Evolutionary conservation across 192 early-diverging fungal species (phyloP).

Genomic region (Polychytrium aggregatum): DNA sequence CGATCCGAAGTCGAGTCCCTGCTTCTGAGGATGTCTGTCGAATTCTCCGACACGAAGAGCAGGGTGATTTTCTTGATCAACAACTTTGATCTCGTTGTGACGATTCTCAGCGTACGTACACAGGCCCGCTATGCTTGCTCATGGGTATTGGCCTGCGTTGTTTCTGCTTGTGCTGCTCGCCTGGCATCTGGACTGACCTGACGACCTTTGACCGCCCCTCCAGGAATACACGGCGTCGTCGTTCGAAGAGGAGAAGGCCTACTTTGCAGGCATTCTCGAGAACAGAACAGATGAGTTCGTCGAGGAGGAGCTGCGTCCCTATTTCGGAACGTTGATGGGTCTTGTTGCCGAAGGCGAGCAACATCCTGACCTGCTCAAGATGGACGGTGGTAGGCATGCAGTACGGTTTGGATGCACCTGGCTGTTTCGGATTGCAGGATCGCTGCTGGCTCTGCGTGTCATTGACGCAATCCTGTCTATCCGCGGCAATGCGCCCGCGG

Average conservation of each 20-base stretch:
- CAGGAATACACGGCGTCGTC: conserved; percentile 32
- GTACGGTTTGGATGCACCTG: background rate
- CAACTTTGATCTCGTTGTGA: conserved; percentile 81
- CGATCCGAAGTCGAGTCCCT: conserved; percentile 69
- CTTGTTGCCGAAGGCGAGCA: conserved; percentile 67
- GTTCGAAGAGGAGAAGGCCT: conserved; percentile 36
- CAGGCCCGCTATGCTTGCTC: background rate
- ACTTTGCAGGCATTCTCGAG: conserved; percentile 51
- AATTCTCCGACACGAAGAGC: conserved; percentile 55
- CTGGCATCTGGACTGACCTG: background rate
- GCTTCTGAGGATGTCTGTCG: conserved; percentile 60
- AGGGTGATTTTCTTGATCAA: conserved; percentile 82
- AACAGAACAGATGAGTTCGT: conserved; percentile 69
- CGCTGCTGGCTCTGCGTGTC: background rate
- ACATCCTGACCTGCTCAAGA: conserved; percentile 42
- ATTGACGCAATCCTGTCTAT: conserved; percentile 5
- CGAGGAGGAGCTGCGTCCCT: conserved; percentile 71
- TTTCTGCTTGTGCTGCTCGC: background rate
- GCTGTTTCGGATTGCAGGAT: too few species aligned
- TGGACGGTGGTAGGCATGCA: conserved; percentile 24
- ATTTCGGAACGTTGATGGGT: conserved; percentile 69
- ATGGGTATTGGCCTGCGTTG: background rate
- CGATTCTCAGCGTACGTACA: conserved; percentile 57
- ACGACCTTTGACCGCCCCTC: background rate
- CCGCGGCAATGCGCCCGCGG: background rate